Evolutionary conservation across 306 rosid species (phyloP).

Genomic region (Mucuna pruriens): DNA sequence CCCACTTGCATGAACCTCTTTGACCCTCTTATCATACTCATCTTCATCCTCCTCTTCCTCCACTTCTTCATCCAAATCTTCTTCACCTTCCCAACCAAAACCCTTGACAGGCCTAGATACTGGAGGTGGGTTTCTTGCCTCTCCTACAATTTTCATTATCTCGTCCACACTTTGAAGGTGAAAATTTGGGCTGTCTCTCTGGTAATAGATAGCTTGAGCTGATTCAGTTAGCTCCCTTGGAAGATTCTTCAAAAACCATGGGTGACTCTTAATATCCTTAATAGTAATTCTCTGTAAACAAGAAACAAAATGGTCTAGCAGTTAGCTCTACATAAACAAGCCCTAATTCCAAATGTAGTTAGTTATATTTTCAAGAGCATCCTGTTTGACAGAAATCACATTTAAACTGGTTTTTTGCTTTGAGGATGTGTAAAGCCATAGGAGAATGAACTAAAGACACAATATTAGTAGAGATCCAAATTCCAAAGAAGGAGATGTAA

Average conservation of each 20-base stretch:
- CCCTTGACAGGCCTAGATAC: slow-evolving; percentile 57
- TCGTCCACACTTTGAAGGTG: slow-evolving; percentile 68
- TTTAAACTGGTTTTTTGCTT: background rate
- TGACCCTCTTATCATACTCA: slow-evolving; percentile 73
- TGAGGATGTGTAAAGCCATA: background rate
- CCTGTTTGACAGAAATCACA: slow-evolving; percentile 12
- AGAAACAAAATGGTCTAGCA: background rate
- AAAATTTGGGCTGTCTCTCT: slow-evolving; percentile 70
- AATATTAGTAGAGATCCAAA: slow-evolving; percentile 4
- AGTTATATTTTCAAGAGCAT: background rate
- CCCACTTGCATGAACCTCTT: slow-evolving; percentile 78
- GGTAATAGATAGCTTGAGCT: slow-evolving; percentile 67
- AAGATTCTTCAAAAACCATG: slow-evolving; percentile 82
- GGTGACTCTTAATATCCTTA: slow-evolving; percentile 80
- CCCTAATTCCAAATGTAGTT: slow-evolving; percentile 24
- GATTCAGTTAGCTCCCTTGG: slow-evolving; percentile 85
- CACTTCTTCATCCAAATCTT: slow-evolving; percentile 45
- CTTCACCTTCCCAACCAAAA: slow-evolving; percentile 71
- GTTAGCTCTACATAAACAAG: slow-evolving; percentile 31
- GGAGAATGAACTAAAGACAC: background rate
- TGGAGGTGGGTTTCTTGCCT: slow-evolving; percentile 76
- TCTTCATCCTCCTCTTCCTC: slow-evolving; percentile 63
- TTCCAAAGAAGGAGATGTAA: background rate
- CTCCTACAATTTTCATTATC: slow-evolving; percentile 77
- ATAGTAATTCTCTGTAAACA: slow-evolving; percentile 65